These are phyloP conservation scores for Calonectria hawksworthii DNA, from an alignment of 2,329 filamentous ascomycete genomes.

Conservation along the genomic window DNA sequence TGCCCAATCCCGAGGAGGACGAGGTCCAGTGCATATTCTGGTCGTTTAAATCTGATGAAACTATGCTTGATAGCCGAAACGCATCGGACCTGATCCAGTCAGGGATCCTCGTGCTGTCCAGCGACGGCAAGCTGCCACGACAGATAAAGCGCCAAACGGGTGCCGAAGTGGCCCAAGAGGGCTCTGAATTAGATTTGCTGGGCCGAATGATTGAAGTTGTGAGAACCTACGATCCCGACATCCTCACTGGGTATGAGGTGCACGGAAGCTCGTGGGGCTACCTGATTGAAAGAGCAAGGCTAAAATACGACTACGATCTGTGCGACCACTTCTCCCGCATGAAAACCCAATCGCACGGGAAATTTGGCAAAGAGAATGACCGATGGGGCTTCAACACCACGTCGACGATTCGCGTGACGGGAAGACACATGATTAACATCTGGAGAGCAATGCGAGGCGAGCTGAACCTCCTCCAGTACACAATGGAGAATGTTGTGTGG, in stretches of 20 bases:
- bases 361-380: constrained; percentile 88
- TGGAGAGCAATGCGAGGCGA: constrained; percentile 98
- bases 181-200: constrained; percentile 86
- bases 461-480: constrained; percentile 92
- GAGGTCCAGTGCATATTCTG: constrained; percentile 92
- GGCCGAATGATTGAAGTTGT: constrained; percentile 91
- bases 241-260: constrained; percentile 95
- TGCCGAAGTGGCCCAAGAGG: constrained; percentile 79
- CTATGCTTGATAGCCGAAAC: constrained; percentile 62
- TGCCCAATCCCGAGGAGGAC: constrained; percentile 92
- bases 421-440: constrained; percentile 95
- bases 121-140: constrained; percentile 69
- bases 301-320: constrained; percentile 91
- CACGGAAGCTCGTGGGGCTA: constrained; percentile 97
- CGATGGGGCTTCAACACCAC: constrained; percentile 96
- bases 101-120: constrained; percentile 81
- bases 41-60: constrained; percentile 85
- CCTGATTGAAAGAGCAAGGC: constrained; percentile 87
- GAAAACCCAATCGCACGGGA: constrained; percentile 84
- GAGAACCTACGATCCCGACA: constrained; percentile 86
- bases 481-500: constrained; percentile 95
- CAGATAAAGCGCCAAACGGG: constrained; percentile 73
- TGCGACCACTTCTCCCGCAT: constrained; percentile 93
- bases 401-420: constrained; percentile 92
- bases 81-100: constrained; percentile 66